Evolutionary conservation across 2,329 filamentous ascomycete genomes (phyloP), one percentile per base, ranked within the genome.

Genomic region (Phaeosphaeria sp.): DNA sequence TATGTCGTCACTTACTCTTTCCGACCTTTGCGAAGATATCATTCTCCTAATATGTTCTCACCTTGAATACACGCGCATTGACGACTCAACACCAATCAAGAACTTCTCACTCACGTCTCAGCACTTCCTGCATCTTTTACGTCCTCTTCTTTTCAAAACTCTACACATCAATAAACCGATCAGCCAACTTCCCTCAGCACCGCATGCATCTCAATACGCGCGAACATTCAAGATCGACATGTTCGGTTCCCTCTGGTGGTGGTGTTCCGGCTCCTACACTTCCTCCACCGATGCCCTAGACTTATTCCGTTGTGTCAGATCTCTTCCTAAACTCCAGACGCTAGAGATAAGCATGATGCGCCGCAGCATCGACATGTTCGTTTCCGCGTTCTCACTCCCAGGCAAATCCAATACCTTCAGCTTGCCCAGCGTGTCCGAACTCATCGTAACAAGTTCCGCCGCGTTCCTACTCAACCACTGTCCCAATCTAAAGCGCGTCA

Each of bases 281-380:
- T 60, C 58, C 1, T 55, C 58, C 42, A 41, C 49, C 17, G 64
- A 66, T n/a, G 64, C 60, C 1, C 30, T 63, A 10, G 62, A 60
- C 11, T 41, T 66, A 0, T 65, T 66, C 39, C n/a, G 41, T 5
- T 56, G 52, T n/a, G 36, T 62, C 18, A 54, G 42, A 22, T 22
- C 13, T n/a, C 54, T 67, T 25, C 22, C 27, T 36, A 22, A 30
- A 0, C 18, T 67, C 9, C 58, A 39, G n/a, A 58, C 22, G 2
- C 21, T 67, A 13, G 59, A 66, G 11, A 49, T 67, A 10, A 59
- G 52, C 11, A 67, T 67, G 65, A 61, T 67, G 63, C 58, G 54
- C n/a, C 54, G 59, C 2, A 66, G 60, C 23, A n/a, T 66, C 9
- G 63, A 67, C 9, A 42, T 67, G 1, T 67, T 67, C 13, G 30